Conservation (phyloP, 2,329 filamentous ascomycete genomes). For the Cladosporium sp. region DNA sequence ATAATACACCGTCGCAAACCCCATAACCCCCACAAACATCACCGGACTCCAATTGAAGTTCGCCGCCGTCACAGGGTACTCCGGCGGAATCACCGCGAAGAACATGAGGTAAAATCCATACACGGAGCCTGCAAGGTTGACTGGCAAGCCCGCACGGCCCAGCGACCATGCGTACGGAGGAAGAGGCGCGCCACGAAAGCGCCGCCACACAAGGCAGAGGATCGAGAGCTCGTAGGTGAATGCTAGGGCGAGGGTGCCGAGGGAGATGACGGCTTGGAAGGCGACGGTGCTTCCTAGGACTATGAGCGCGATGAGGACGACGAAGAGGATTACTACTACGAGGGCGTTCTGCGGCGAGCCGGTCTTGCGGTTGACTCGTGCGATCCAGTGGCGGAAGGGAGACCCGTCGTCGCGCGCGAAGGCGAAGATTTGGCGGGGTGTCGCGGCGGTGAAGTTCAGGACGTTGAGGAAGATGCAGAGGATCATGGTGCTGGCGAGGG, state of each 20-base stretch:
- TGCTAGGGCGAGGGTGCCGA: slow-evolving; percentile 42
- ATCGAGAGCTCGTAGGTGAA: slow-evolving; percentile 48
- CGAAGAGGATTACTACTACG: slow-evolving; percentile 28
- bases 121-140: slow-evolving; percentile 30
- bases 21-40: slow-evolving; percentile 35
- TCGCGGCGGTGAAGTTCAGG: slow-evolving; percentile 24
- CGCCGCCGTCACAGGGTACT: slow-evolving; percentile 30
- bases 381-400: slow-evolving; percentile 28
- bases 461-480: slow-evolving; percentile 29
- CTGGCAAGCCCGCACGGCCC: slow-evolving; percentile 28
- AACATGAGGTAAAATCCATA: slow-evolving; percentile 31
- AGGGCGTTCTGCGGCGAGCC: slow-evolving; percentile 34
- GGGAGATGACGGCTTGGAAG: slow-evolving; percentile 43
- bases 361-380: slow-evolving; percentile 29
- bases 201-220: slow-evolving; percentile 32
- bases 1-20: slow-evolving; percentile 25
- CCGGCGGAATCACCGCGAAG: slow-evolving; percentile 35
- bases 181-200: slow-evolving; percentile 27
- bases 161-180: slow-evolving; percentile 31
- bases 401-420: slow-evolving; percentile 42
- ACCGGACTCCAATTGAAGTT: slow-evolving; percentile 36
- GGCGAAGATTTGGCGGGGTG: slow-evolving; percentile 50
- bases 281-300: slow-evolving; percentile 31
- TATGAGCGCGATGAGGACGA: slow-evolving; percentile 31
- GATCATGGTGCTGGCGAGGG: slow-evolving; percentile 30